A percentile compares a stretch with the other conserved stretches of the same genome.
phyloP scores from a whole-genome alignment of 352 stramenopile species.

The Thalassiosira livingstoniorum region DNA sequence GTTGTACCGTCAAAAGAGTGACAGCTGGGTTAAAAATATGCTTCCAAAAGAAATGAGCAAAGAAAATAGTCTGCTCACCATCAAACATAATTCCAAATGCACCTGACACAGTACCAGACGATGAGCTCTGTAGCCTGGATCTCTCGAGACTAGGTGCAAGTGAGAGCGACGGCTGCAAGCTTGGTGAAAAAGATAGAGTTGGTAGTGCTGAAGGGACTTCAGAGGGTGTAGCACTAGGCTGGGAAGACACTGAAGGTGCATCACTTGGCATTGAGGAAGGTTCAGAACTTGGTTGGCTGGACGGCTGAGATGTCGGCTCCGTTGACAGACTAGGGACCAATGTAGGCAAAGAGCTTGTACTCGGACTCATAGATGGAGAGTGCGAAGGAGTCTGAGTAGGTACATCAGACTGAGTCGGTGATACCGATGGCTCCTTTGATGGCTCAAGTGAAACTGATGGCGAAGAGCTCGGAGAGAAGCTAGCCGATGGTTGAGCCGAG shows the following conservation, averaged over 20 bases:
- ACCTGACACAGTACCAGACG: not conserved
- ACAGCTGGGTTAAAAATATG: not conserved
- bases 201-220: not conserved
- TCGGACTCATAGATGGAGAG: too few relatives aligned
- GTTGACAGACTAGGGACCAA: too few relatives aligned
- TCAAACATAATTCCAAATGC: slow-evolving; percentile 43
- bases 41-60: not conserved
- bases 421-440: too few relatives aligned
- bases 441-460: slow-evolving; percentile 23
- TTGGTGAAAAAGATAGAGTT: not conserved
- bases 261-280: too few relatives aligned
- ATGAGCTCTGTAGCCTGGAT: not conserved
- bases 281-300: too few relatives aligned
- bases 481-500: not conserved
- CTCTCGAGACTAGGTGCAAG: slow-evolving; percentile 1
- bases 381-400: too few relatives aligned
- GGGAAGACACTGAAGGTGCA: too few relatives aligned
- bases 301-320: too few relatives aligned
- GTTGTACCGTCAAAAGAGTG: not conserved
- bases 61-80: not conserved
- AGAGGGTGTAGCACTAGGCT: too few relatives aligned
- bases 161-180: not conserved
- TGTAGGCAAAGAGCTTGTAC: too few relatives aligned
- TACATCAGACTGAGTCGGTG: too few relatives aligned
- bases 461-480: not conserved